Evolutionary conservation across 1,284 basidiomycete species (phyloP), one percentile per base, ranked within the genome.

Genomic region (Baeospora myosura): DNA sequence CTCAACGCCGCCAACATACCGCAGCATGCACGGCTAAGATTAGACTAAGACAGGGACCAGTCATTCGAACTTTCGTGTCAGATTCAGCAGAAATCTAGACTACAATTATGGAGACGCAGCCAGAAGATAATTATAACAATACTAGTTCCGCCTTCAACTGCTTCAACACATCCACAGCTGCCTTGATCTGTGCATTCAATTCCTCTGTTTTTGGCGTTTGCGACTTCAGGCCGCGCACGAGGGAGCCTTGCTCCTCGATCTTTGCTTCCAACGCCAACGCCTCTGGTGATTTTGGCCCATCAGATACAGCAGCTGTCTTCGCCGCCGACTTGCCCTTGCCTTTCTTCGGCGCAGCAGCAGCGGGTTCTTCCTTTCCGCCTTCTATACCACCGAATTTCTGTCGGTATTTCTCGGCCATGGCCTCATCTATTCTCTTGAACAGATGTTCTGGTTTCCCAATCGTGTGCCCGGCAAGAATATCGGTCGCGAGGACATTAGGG

Each of bases 361-460:
- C 55, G 5, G 58, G 30, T 16, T 22, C 33, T 14, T 42, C 55
- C 55, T 64, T 59, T 52, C 57, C 45, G 55, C 63, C 52, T 44
- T 69, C 66, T 6, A 54, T 71, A 10, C 90, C 91, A 14, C 85
- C 88, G 53, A 94, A 98, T 63, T 83, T 81, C 37, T 65, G 66
- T 49, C 85, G 76, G 86, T 88, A 98, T 7, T 77, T 72, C 26
- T 89, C 83, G 30, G 84, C 87, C 81, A 88, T 88, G 62, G 81
- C 86, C 52, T 92, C 88, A 46, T 97, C 91, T 51, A 98, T 97
- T 58, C 79, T 83, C 69, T 88, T 91, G 74, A 98, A 98, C 51
- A 98, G 65, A 63, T 97, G 88, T 39, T 80, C 85, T 5, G 95
- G 90, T 52, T 77, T 82, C 43, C 90, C 89, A 47, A 98, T 81